Conservation (phyloP, 108 stramenopile species). For the Craspedostauros australis region DNA sequence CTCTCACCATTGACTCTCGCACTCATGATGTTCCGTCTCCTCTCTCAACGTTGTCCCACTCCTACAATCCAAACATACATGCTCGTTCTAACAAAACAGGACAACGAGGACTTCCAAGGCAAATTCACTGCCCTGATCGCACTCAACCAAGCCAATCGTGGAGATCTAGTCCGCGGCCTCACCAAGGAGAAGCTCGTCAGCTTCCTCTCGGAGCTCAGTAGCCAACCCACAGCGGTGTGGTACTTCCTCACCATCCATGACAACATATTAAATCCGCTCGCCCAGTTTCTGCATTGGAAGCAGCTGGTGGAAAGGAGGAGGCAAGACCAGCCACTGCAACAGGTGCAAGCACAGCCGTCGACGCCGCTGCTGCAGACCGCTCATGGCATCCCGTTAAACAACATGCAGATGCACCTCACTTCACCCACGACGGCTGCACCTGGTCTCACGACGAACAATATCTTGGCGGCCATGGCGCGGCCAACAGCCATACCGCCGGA, state of each 20-base stretch:
- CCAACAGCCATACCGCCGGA: too few relatives aligned
- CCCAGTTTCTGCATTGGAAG: constrained; percentile 21
- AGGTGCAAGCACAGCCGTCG: too few relatives aligned
- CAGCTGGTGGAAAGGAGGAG: background rate
- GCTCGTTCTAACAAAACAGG: too few relatives aligned
- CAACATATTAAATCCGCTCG: constrained; percentile 14
- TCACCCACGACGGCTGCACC: too few relatives aligned
- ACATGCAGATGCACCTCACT: too few relatives aligned
- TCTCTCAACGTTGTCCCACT: background rate
- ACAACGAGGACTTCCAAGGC: constrained; percentile 22
- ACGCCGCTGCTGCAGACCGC: too few relatives aligned
- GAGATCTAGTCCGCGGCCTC: constrained; percentile 19
- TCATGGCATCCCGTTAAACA: too few relatives aligned
- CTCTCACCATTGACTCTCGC: background rate
- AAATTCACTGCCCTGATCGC: constrained; percentile 31
- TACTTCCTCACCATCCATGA: constrained; percentile 35
- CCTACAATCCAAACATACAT: too few relatives aligned
- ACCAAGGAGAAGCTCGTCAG: constrained; percentile 14
- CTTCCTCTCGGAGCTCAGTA: constrained; percentile 15
- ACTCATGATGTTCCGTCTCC: background rate
- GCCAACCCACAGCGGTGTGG: constrained; percentile 26
- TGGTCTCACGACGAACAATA: too few relatives aligned
- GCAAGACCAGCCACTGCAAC: constrained; percentile 1
- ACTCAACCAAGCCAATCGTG: constrained; percentile 33
- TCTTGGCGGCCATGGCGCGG: too few relatives aligned